Evolutionary conservation across 345 rosid genomes (phyloP).

Genomic region (Raphanus sativus): DNA sequence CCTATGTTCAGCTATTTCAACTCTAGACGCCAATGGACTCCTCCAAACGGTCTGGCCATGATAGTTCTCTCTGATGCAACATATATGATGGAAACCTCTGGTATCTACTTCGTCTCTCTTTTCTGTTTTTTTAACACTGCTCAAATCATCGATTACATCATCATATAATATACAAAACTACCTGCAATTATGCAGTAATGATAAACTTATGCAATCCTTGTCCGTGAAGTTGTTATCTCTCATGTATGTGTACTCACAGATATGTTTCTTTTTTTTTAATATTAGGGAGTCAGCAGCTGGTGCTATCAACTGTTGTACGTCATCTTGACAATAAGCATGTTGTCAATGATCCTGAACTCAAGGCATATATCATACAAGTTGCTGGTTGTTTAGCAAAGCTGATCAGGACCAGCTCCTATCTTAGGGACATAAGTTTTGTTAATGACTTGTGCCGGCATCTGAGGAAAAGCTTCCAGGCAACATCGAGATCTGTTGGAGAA

Average conservation of each 20-base stretch:
- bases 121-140: neutral
- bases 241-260: slow-evolving; percentile 8
- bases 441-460: slow-evolving; percentile 93
- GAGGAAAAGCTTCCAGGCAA: slow-evolving; percentile 84
- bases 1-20: slow-evolving; percentile 75
- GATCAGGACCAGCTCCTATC: slow-evolving; percentile 62
- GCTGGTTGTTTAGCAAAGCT: slow-evolving; percentile 77
- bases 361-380: slow-evolving; percentile 65
- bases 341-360: slow-evolving; percentile 71
- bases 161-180: too few relatives aligned
- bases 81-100: slow-evolving; percentile 66
- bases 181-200: too few relatives aligned
- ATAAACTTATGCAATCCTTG: too few relatives aligned
- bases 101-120: slow-evolving; percentile 33
- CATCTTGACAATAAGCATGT: slow-evolving; percentile 93
- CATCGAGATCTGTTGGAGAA: slow-evolving; percentile 63
- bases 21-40: slow-evolving; percentile 71
- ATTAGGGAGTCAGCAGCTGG: slow-evolving; percentile 72
- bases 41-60: slow-evolving; percentile 70
- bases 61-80: slow-evolving; percentile 73
- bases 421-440: slow-evolving; percentile 73
- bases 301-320: slow-evolving; percentile 73
- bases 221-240: neutral
- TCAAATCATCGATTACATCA: too few relatives aligned
- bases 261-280: slow-evolving; percentile 24